Evolutionary conservation across 2,329 filamentous ascomycete genomes (phyloP).

Genomic region (Aspergillus nomiae): DNA sequence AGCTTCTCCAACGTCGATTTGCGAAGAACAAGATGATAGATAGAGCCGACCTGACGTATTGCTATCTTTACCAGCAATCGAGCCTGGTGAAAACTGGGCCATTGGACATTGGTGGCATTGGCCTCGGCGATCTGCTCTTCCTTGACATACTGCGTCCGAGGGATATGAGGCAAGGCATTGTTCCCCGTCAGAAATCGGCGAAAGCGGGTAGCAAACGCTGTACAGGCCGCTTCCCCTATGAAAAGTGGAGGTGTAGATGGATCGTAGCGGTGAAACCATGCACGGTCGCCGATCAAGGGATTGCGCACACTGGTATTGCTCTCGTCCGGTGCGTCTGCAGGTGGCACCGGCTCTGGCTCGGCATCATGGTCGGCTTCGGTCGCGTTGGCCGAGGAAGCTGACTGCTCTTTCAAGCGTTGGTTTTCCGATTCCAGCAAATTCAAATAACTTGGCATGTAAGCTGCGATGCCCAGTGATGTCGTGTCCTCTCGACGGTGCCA

Average conservation of each 20-base stretch:
- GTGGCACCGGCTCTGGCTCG: conserved; percentile 19
- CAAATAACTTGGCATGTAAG: conserved; percentile 31
- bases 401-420: conserved; percentile 33
- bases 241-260: conserved; percentile 40
- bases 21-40: conserved; percentile 41
- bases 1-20: conserved; percentile 42
- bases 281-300: conserved; percentile 37
- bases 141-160: conserved; percentile 36
- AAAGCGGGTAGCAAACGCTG: conserved; percentile 43
- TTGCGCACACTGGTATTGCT: conserved; percentile 33
- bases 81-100: conserved; percentile 41
- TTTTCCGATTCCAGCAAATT: conserved; percentile 38
- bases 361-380: conserved; percentile 24
- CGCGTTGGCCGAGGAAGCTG: conserved; percentile 27
- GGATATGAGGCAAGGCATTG: conserved; percentile 34
- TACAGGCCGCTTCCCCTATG: conserved; percentile 42
- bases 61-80: conserved; percentile 40
- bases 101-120: conserved; percentile 32
- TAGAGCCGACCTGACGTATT: conserved; percentile 37
- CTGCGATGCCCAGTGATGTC: background rate
- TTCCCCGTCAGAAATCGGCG: conserved; percentile 38
- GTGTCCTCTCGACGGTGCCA: background rate
- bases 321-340: conserved; percentile 28
- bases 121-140: conserved; percentile 33
- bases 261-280: conserved; percentile 41